Evolutionary conservation across 768 basidiomycete genomes (phyloP), one percentile per base, ranked within the genome.

Genomic region (Pulveroboletus sp.): DNA sequence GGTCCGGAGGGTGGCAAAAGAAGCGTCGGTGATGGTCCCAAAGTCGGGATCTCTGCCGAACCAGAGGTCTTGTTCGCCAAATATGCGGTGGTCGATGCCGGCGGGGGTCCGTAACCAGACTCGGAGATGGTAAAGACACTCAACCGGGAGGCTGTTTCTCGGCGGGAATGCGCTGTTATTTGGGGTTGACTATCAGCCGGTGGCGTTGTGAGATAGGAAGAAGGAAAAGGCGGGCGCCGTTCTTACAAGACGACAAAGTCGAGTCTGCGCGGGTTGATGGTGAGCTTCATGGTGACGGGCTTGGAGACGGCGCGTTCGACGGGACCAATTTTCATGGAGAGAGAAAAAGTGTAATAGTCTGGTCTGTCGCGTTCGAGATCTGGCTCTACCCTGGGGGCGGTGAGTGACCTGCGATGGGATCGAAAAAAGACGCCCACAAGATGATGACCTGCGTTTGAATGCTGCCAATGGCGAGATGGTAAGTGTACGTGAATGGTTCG

Each of bases 21-120:
- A 76, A 10, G 79, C 81, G 38, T 84, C 76, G 17, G 69, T 67
- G 36, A 87, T 77, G 2, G 76, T 68, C 37, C 68, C 63, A 59
- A 87, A 85, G 57, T 86, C 82, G 5, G 80, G 81, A 58, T 87
- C 82, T 58, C 72, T 79, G 16, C 80, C 84, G 12, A 85, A 67
- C 82, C 82, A 85, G 23, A 86, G 59, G 23, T 83, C 80, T 55
- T 83, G 80, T 17, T 81, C 80, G 31, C 75, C 75, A 56, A 87
- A 86, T 37, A 86, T 47, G 31, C 82, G 76, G 51, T 84, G 85
- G 47, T 85, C 80, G 32, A 80, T 65, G n/a, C 70, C 73, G 27
- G 75, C 75, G 6, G 73, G 73, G 10, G 36, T 37, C 13, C 79
- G 73, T 37, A 86, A 68, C 84, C 85, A 87, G 17, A 85, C 79